Base-by-base conservation (phyloP, 441 rosid genomes). In the Biscutella auriculata region DNA sequence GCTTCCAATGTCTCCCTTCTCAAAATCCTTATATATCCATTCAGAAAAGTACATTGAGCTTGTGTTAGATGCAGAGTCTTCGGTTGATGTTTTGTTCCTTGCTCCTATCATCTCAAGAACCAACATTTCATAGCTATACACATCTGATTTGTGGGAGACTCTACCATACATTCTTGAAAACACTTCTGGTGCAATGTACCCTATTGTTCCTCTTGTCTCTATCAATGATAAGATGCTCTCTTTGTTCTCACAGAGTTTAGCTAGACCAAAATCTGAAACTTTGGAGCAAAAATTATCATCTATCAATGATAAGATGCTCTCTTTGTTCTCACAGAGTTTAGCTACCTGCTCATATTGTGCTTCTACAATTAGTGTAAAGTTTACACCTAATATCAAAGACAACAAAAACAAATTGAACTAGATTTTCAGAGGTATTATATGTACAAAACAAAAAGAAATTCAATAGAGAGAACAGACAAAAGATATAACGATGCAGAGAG, bases 91-190 rank as follows among this genome's bases (percentile, higher is more conserved):
- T n/a, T n/a, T n/a, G n/a, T 14, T 25, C 1, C 27, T 58, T 34
- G 63, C 44, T 23, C 63, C 63, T 1, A 58, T 47, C 53, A 58
- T 58, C 44, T 45, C 44, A n/a, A 58, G 63, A 5, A 58, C 27
- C 53, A 58, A 44, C 63, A 58, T 58, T 14, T 44, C 53, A 14
- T 45, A 58, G 34, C 63, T 58, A 45, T 58, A 58, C 34, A 45
- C 63, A 25, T 58, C 63, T 7, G 63, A 58, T n/a, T 58, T 58
- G 39, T 45, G 63, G 3, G 63, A 58, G 27, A 45, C n/a, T 15
- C 45, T n/a, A 2, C 63, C 54, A 8, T 45, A 59, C 35, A 45
- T 26, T 15, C 54, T 46, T 11, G 63, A 59, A 9, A 46, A 26
- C 35, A 59, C 41, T 51, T 59, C 63, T 1, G 54, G 54, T 7